Conservation (phyloP, 2,329 filamentous ascomycete species). For the Neonectria faginata region DNA sequence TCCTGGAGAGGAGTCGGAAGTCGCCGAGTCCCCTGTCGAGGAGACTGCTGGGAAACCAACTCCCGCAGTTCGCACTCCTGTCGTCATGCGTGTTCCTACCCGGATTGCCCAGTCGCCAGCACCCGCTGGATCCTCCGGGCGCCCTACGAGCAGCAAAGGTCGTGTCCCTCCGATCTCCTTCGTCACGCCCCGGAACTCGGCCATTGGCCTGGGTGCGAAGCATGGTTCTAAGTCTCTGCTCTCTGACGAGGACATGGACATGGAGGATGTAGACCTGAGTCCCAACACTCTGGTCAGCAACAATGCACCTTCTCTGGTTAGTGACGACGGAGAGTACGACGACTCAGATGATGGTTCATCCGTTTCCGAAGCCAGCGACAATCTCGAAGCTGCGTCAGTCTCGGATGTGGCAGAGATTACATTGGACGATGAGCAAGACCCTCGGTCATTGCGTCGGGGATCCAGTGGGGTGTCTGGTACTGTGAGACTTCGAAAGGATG, state of each 20-base stretch:
- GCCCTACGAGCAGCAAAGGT: slow-evolving; percentile 70
- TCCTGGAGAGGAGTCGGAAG: slow-evolving; percentile 67
- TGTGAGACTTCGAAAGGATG: slow-evolving; percentile 65
- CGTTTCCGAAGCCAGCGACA: slow-evolving; percentile 68
- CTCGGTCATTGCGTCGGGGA: slow-evolving; percentile 58
- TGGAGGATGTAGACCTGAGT: slow-evolving; percentile 71
- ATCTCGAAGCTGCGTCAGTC: slow-evolving; percentile 68
- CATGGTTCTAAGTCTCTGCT: slow-evolving; percentile 40
- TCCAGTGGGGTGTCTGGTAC: slow-evolving; percentile 57
- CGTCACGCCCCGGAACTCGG: slow-evolving; percentile 50
- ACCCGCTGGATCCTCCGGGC: slow-evolving; percentile 53
- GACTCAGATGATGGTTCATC: slow-evolving; percentile 75
- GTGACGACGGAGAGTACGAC: slow-evolving; percentile 83
- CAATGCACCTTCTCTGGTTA: slow-evolving; percentile 82
- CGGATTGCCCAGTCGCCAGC: slow-evolving; percentile 67
- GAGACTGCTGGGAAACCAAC: slow-evolving; percentile 25
- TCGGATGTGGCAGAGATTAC: slow-evolving; percentile 73
- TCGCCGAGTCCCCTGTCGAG: slow-evolving; percentile 36
- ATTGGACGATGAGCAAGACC: slow-evolving; percentile 67
- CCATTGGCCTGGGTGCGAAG: slow-evolving; percentile 36
- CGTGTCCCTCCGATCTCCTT: slow-evolving; percentile 55
- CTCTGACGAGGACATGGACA: slow-evolving; percentile 63
- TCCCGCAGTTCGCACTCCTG: slow-evolving; percentile 50
- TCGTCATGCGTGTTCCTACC: slow-evolving; percentile 69
- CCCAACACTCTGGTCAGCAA: slow-evolving; percentile 78